These are phyloP conservation scores for Cephalotrichum gorgonifer DNA, from an alignment of 2,329 filamentous ascomycete species.

Conservation along the genomic window DNA sequence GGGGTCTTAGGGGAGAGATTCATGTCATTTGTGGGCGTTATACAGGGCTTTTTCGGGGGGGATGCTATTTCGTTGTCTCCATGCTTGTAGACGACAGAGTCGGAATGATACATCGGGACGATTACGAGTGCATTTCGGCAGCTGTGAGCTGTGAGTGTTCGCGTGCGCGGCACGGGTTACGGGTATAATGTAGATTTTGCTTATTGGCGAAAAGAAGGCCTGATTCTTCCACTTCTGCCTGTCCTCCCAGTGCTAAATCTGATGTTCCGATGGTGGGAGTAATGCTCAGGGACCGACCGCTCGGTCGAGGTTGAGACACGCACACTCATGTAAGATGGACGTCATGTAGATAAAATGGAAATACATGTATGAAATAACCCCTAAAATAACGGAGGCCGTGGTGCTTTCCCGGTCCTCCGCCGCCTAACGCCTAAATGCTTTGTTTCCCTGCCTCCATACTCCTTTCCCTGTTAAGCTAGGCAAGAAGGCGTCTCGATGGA, in stretches of 20 bases:
- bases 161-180: background rate
- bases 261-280: background rate
- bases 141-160: background rate
- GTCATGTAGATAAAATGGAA: background rate
- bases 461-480: background rate
- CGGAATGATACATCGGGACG: constrained; percentile 1
- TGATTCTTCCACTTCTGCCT: background rate
- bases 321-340: no score
- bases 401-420: background rate
- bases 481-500: background rate
- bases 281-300: no score
- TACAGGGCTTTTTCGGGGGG: constrained; percentile 2
- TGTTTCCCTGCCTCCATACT: background rate
- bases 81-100: background rate
- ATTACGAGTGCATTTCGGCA: background rate
- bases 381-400: background rate
- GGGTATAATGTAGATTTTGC: background rate
- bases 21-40: constrained; percentile 7
- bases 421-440: constrained; percentile 4
- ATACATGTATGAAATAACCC: background rate
- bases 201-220: background rate
- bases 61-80: constrained; percentile 1
- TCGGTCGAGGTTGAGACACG: no score
- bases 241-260: no score
- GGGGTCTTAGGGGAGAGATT: constrained; percentile 1